These are phyloP conservation scores for Suhomyces atakaporum DNA, from an alignment of 1,139 yeast species.

Conservation along the genomic window DNA sequence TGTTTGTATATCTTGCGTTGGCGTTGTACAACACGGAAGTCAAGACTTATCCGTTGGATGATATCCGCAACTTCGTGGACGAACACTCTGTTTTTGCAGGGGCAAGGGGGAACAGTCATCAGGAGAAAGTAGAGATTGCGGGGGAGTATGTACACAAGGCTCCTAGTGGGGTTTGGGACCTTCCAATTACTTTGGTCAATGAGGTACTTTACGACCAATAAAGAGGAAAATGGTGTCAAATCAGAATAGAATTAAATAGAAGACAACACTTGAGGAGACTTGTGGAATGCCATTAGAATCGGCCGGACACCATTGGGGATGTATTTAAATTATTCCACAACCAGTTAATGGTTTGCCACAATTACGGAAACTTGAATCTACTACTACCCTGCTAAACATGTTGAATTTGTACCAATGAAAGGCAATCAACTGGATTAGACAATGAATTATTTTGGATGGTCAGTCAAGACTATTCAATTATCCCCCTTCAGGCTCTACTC, in stretches of 20 bases:
- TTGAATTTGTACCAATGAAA: too few species aligned
- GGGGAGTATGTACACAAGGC: conserved; percentile 48
- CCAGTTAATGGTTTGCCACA: too few species aligned
- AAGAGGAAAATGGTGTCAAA: neutral
- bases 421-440: too few species aligned
- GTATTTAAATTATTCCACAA: too few species aligned
- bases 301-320: too few species aligned
- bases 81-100: conserved; percentile 57
- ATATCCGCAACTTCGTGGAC: conserved; percentile 68
- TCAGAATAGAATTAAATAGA: too few species aligned
- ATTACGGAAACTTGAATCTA: too few species aligned
- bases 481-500: too few species aligned
- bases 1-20: conserved; percentile 68
- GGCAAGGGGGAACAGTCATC: conserved; percentile 13
- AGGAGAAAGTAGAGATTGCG: conserved; percentile 19
- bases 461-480: too few species aligned
- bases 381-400: too few species aligned
- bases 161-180: conserved; percentile 83
- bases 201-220: conserved; percentile 54
- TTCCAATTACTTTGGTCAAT: conserved; percentile 73
- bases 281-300: neutral
- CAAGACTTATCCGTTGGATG: conserved; percentile 59
- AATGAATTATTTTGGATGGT: too few species aligned
- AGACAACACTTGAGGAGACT: too few species aligned
- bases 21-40: conserved; percentile 74